Evolutionary conservation across 768 basidiomycete genomes (phyloP), one percentile per base, ranked within the genome.

Genomic region (Sarcodon sp.): DNA sequence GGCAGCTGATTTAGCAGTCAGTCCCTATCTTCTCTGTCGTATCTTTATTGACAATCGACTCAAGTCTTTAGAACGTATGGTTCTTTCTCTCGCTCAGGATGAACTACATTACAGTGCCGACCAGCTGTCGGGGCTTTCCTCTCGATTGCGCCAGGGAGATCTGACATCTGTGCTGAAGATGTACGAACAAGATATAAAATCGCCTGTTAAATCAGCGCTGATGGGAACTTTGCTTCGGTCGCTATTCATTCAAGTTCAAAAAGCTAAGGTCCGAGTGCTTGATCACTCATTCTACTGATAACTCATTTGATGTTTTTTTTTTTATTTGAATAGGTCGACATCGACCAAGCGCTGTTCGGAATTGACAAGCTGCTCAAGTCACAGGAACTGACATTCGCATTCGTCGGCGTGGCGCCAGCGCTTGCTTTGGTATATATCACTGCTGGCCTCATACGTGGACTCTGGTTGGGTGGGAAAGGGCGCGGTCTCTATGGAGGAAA

Each of bases 311-410:
- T 33, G 35, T 35, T 16, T n/a, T 36, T 44, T 32, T n/a, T 46
- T 35, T 47, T 49, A 16, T 35, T 7, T 45, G 27, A 35, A 9
- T 54, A 91, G 87, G 89, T 93, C 50, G 94, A 97, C 62, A 79
- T 96, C 47, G 87, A 93, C 53, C 80, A 93, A 63, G 84, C 92
- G 0, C 69, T 97, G 37, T 70, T 80, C 7, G 93, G 93, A 6
- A 92, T 98, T 54, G 94, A 97, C 63, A 90, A 85, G 58, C 69
- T 98, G 47, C 79, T 98, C 53, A 89, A 84, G 54, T 93, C 89
- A 1, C 92, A 96, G 64, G 89, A 94, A 59, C 70, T 96, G 39
- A 96, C 91, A 1, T 99, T 99, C 57, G 94, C 87, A 5, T 97
- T 97, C 57, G 91, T 97, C 51, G 93, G 93, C 54, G 84, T 98